Evolutionary conservation across 2,329 filamentous ascomycete species (phyloP), one percentile per base, ranked within the genome.

Genomic region (Curvularia lunata): DNA sequence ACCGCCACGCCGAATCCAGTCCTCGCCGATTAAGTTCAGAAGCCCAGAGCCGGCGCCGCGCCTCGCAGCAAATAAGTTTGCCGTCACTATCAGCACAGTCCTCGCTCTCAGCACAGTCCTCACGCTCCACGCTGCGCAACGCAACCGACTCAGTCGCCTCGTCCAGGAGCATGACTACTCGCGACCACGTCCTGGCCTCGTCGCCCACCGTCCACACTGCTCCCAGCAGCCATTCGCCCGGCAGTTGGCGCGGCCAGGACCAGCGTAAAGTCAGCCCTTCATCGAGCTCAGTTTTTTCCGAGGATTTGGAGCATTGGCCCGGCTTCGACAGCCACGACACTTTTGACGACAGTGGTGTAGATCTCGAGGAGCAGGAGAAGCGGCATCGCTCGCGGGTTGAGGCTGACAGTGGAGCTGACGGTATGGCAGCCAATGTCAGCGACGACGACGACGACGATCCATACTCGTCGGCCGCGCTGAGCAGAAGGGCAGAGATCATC

Each of bases 401-500:
- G 62, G 60, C 73, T 66, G 65, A 78, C 68, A 61, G 75, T 66
- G 55, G 52, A 4, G 25, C 3, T 38, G 64, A 78, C 70, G 68
- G 79, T 59, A 65, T 75, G 70, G 65, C 77, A 65, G 68, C 42
- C 54, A 48, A 76, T 32, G 77, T 77, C 47, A 76, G 77, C 51
- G 74, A 78, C 42, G 69, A 70, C 28, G 79, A 34, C 32, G 32
- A 84, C 3, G 85, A 87, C 55, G 85, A 90, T 54, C 82, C 84
- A 43, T 86, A 89, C 68, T 91, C 91, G 3, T 91, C 90, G 48
- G 87, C 85, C 54, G 65, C 69, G 32, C 58, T 73, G 32, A 71
- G 69, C 51, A 88, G 89, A 65, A 86, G 92, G 68, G 93, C 93
- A 1, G 93, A 97, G 74, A 84, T 93, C 71, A 97, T 97, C 72